Conservation (phyloP, 1,139 yeast genomes). For the Protomyces gravidus region DNA sequence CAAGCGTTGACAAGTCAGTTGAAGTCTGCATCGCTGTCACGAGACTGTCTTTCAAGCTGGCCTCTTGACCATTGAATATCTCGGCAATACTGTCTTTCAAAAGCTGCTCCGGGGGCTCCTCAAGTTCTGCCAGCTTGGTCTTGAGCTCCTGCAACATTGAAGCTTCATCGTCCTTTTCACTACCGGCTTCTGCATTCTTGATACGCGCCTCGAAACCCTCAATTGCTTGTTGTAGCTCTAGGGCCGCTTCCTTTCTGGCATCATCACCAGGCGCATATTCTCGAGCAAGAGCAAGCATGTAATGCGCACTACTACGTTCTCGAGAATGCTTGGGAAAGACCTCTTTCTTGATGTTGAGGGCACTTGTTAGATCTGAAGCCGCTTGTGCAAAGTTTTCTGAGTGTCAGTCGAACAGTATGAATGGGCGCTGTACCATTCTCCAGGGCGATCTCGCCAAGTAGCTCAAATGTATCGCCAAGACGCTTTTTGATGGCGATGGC, state of each 20-base stretch:
- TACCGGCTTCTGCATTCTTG: slow-evolving; percentile 48
- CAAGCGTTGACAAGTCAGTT: slow-evolving; percentile 34
- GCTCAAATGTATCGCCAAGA: slow-evolving; percentile 69
- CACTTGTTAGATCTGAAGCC: slow-evolving; percentile 56
- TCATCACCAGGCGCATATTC: slow-evolving; percentile 61
- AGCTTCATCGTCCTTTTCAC: slow-evolving; percentile 46
- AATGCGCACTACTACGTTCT: slow-evolving; percentile 71
- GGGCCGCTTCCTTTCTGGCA: slow-evolving; percentile 52
- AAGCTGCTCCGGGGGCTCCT: slow-evolving; percentile 23
- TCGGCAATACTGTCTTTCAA: slow-evolving; percentile 30
- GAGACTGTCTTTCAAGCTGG: slow-evolving; percentile 38
- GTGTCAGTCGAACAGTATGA: neutral
- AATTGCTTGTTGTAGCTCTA: slow-evolving; percentile 58
- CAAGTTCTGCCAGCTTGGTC: slow-evolving; percentile 26
- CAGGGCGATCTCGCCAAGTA: slow-evolving; percentile 82
- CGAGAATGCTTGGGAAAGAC: slow-evolving; percentile 51
- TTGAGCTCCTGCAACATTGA: slow-evolving; percentile 24
- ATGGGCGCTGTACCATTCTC: slow-evolving; percentile 51
- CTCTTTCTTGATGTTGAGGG: slow-evolving; percentile 55
- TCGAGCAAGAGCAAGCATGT: slow-evolving; percentile 71
- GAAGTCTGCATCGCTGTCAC: slow-evolving; percentile 41
- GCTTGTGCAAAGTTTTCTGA: slow-evolving; percentile 70
- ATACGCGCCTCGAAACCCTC: slow-evolving; percentile 54
- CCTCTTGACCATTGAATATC: slow-evolving; percentile 36
- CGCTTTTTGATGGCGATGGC: slow-evolving; percentile 44